These are phyloP conservation scores for Hypomyces perniciosus DNA, from an alignment of 2,329 filamentous ascomycete species.

Conservation along the genomic window DNA sequence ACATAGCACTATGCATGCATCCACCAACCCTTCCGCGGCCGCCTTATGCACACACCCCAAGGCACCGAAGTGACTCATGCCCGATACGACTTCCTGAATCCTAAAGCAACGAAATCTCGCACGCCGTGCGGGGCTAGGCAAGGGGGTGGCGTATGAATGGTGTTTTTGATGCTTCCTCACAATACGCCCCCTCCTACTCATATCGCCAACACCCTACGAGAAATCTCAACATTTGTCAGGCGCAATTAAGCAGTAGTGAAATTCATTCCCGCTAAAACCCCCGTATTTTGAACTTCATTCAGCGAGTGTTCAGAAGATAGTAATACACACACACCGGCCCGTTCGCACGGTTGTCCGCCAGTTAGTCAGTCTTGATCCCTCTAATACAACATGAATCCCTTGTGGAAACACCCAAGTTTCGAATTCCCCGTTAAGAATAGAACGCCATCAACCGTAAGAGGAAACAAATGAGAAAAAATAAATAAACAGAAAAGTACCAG, in stretches of 20 bases:
- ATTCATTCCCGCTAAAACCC: neutral
- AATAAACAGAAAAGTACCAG: neutral
- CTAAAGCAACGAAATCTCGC: neutral
- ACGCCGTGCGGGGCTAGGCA: neutral
- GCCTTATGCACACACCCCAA: neutral
- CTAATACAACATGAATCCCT: neutral
- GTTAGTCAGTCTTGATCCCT: constrained; percentile 5
- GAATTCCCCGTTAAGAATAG: neutral
- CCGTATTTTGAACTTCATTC: neutral
- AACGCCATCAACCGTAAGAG: neutral
- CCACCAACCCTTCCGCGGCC: neutral
- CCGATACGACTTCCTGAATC: neutral
- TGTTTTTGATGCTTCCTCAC: neutral
- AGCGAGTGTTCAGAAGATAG: constrained; percentile 8
- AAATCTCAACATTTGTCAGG: neutral
- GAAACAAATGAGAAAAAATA: neutral
- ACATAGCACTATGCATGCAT: neutral
- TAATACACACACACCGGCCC: constrained; percentile 1
- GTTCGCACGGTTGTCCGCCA: neutral
- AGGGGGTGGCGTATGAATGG: neutral
- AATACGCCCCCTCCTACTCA: neutral
- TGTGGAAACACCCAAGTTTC: constrained; percentile 1
- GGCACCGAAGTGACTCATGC: neutral
- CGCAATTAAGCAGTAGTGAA: neutral
- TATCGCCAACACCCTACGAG: neutral